A percentile compares a stretch with the other conserved stretches of the same genome.
Conservation (phyloP, 1,284 basidiomycete genomes). For the Gymnopus androsaceus region DNA sequence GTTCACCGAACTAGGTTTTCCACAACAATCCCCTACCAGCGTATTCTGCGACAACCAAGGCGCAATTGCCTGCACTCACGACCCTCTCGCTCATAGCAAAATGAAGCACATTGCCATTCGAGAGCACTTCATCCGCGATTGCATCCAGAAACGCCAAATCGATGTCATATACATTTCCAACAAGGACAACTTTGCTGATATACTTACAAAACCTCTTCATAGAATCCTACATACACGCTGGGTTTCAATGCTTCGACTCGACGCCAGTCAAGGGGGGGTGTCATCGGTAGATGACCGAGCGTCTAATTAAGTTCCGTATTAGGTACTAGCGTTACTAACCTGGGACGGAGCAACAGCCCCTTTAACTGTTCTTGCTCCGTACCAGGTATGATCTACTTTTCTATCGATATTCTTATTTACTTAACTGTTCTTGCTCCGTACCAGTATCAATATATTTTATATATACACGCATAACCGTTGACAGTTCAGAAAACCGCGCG, state of each 20-base stretch:
- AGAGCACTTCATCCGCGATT: constrained; percentile 21
- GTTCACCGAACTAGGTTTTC: not conserved
- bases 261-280: not conserved
- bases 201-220: constrained; percentile 18
- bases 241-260: not conserved
- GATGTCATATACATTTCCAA: constrained; percentile 19
- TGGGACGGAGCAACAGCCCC: not conserved
- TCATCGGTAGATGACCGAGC: too few relatives aligned
- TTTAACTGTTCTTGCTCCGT: too few relatives aligned
- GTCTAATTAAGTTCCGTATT: not conserved
- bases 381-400: too few relatives aligned
- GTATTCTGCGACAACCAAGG: not conserved
- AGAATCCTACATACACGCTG: not conserved
- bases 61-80: not conserved
- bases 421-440: too few relatives aligned
- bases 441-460: too few relatives aligned
- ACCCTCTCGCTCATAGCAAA: not conserved
- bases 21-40: not conserved
- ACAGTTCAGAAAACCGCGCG: too few relatives aligned
- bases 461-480: too few relatives aligned
- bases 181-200: constrained; percentile 18
- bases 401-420: too few relatives aligned
- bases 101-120: constrained; percentile 10
- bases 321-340: not conserved
- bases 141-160: constrained; percentile 16